Evolutionary conservation across 345 rosid genomes (phyloP).

Genomic region (Syzygium oleosum): DNA sequence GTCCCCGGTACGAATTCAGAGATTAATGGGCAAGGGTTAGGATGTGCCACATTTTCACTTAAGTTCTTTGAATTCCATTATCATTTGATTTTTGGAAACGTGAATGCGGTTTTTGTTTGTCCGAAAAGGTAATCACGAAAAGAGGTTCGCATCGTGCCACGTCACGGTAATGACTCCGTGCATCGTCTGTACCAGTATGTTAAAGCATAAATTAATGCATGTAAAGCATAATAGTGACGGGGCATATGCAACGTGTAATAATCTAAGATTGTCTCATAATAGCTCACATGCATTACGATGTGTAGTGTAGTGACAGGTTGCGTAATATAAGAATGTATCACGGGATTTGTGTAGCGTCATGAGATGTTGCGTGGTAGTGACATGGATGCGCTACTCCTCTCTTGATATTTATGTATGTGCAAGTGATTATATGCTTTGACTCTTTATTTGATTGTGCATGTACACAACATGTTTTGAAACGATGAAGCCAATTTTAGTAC

Average conservation of each 20-base stretch:
- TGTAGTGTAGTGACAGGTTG: accelerated
- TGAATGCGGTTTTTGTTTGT: neutral
- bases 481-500: neutral
- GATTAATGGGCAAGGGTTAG: neutral
- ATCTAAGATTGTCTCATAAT: neutral
- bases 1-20: neutral
- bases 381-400: neutral
- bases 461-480: neutral
- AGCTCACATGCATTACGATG: neutral
- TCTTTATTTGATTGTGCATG: too few relatives aligned
- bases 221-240: neutral
- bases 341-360: neutral
- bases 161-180: too few relatives aligned
- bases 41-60: neutral
- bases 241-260: neutral
- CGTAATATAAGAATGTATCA: neutral
- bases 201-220: too few relatives aligned
- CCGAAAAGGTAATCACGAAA: neutral
- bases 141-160: neutral
- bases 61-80: neutral
- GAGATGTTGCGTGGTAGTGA: neutral
- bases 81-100: neutral
- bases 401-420: neutral
- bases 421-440: too few relatives aligned
- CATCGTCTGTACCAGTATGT: neutral